Base-by-base conservation (phyloP, 2,329 filamentous ascomycete genomes). In the Cryphonectria nitschkei region DNA sequence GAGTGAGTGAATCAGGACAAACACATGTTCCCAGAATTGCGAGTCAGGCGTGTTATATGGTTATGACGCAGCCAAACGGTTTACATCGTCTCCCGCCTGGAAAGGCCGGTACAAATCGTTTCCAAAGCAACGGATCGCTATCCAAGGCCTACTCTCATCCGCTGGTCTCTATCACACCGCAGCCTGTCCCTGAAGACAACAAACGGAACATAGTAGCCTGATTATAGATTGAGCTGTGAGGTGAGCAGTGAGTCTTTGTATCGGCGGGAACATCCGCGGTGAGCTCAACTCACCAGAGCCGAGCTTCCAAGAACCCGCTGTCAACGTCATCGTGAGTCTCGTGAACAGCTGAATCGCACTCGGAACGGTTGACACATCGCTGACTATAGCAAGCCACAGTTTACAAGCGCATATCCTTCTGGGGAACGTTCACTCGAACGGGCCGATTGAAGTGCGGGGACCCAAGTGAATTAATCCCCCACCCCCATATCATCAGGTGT, bases 381-480 rank as follows among this genome's bases (percentile, higher is more conserved):
- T n/a, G 14, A 26, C 60, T 39, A 32, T n/a, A 62, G 19, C 29
- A 62, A 39, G 32, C 32, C 26, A 39, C 37, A 63, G 39, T 64
- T 46, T 14, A 43, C 37, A 39, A 39, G n/a, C 39, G 16, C 37
- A 46, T 26, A 11, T 65, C 32, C 43, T 52, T 34, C 7, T 46
- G 26, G 29, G 29, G 29, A 34, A 34, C 37, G 29, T 34, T 29
- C 6, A 14, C 29, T 67, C 16, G 56, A 67, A 60, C 32, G 65
- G 65, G 52, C 65, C 65, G 65, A 67, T 61, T 67, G 19, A n/a
- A 50, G n/a, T 67, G 65, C 65, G 65, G 65, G 54, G 65, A 26
- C 54, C 19, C 7, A 37, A 39, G 56, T 67, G 65, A 54, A 32
- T 29, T 39, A 29, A 22, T 60, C 32, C 34, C 6, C 34, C 34